Evolutionary conservation across 805 yeast genomes (phyloP).

Genomic region (Wickerhamiella kazuoi): DNA sequence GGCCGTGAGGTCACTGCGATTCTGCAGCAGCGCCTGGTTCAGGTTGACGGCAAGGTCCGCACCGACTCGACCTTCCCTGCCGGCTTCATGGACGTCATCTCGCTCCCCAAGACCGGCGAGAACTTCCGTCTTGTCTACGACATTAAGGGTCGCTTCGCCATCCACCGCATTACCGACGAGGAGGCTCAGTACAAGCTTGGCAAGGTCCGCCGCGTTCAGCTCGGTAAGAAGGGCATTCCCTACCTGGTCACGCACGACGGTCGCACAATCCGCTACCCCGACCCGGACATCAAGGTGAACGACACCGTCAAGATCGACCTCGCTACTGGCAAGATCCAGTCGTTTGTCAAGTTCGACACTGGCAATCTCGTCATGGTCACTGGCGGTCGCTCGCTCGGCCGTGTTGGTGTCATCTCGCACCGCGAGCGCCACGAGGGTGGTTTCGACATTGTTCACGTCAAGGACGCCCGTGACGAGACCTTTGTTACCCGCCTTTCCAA

Average conservation of each 20-base stretch:
- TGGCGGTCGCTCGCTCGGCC: slow-evolving; percentile 98
- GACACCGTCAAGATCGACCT: slow-evolving; percentile 96
- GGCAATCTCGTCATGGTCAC: slow-evolving; percentile 86
- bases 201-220: slow-evolving; percentile 94
- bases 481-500: slow-evolving; percentile 87
- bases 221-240: slow-evolving; percentile 97
- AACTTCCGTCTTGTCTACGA: slow-evolving; percentile 98
- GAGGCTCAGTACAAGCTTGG: slow-evolving; percentile 97
- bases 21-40: slow-evolving; percentile 94
- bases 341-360: slow-evolving; percentile 79
- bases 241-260: slow-evolving; percentile 99
- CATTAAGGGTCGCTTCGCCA: slow-evolving; percentile 97
- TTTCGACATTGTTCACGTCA: slow-evolving; percentile 91
- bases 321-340: slow-evolving; percentile 86
- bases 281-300: slow-evolving; percentile 89
- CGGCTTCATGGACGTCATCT: slow-evolving; percentile 98
- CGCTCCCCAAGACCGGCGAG: slow-evolving; percentile 96
- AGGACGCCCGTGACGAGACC: slow-evolving; percentile 86
- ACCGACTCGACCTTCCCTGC: slow-evolving; percentile 98
- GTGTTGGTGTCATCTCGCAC: slow-evolving; percentile 91
- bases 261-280: slow-evolving; percentile 99
- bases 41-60: slow-evolving; percentile 98
- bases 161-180: slow-evolving; percentile 98
- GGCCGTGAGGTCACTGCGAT: slow-evolving; percentile 98
- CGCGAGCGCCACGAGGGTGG: slow-evolving; percentile 97